Conservation (phyloP, 2,329 filamentous ascomycete genomes). For the Trichoderma pleuroti region DNA sequence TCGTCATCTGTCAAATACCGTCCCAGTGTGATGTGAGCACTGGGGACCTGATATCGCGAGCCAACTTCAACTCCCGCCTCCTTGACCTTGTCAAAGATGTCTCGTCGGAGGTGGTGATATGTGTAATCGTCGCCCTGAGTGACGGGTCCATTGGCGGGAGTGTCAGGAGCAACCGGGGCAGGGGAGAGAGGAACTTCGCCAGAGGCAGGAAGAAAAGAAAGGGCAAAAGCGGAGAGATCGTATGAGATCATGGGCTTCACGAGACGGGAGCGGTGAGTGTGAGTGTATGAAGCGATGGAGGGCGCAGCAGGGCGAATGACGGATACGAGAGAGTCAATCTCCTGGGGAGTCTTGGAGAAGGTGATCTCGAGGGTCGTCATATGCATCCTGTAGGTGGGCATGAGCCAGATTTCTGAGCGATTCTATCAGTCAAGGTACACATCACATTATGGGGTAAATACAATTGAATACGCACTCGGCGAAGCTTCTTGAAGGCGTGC, state of each 20-base stretch:
- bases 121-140: conserved; percentile 65
- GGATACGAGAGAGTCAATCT: conserved; percentile 62
- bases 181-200: conserved; percentile 50
- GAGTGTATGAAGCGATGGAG: conserved; percentile 63
- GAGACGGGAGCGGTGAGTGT: conserved; percentile 65
- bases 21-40: conserved; percentile 83
- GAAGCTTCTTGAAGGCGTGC: conserved; percentile 58
- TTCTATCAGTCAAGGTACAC: background rate
- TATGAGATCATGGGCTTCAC: conserved; percentile 81
- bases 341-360: conserved; percentile 68
- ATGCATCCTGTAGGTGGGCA: conserved; percentile 75
- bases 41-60: conserved; percentile 83
- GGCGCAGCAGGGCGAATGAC: conserved; percentile 55
- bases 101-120: conserved; percentile 85
- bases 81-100: conserved; percentile 63
- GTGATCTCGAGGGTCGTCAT: conserved; percentile 81
- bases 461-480: conserved; percentile 56
- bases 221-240: conserved; percentile 78
- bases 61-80: conserved; percentile 65
- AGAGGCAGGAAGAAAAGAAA: conserved; percentile 80
- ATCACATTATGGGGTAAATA: background rate
- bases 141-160: conserved; percentile 26
- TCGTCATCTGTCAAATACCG: conserved; percentile 71
- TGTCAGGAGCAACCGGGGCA: conserved; percentile 37
- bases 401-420: conserved; percentile 59